A percentile compares a stretch with the other conserved stretches of the same genome.
Conservation (phyloP, 345 rosid genomes). For the Eucalyptus cladocalyx region DNA sequence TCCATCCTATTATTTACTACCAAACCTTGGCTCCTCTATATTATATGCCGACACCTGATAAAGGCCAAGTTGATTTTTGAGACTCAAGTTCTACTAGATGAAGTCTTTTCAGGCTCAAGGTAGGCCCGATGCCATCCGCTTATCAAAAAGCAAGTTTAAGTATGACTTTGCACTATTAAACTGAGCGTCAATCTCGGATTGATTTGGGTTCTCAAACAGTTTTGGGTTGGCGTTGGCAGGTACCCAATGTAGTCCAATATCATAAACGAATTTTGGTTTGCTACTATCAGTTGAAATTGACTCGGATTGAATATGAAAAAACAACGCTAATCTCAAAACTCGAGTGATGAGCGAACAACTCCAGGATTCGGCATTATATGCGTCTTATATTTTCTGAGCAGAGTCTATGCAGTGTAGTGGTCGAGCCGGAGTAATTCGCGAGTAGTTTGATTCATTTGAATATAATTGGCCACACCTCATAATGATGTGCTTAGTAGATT, state of each 20-base stretch:
- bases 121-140: not conserved
- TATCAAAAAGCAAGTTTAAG: not conserved
- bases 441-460: not conserved
- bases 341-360: not conserved
- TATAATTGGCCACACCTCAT: not conserved
- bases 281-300: not conserved
- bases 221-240: not conserved
- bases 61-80: not conserved
- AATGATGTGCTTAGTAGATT: not conserved
- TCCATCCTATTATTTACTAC: not conserved
- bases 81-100: not conserved
- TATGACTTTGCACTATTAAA: not conserved
- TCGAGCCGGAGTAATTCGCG: not conserved
- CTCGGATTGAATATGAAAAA: not conserved
- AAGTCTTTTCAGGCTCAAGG: not conserved
- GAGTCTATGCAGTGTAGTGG: not conserved
- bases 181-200: too few relatives aligned
- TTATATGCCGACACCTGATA: not conserved
- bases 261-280: not conserved
- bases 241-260: not conserved
- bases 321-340: not conserved
- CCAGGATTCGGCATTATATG: not conserved
- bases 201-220: not conserved
- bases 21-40: not conserved
- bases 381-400: not conserved